Evolutionary conservation across 352 stramenopile species (phyloP).

Genomic region (Elongisporangium prolatum): DNA sequence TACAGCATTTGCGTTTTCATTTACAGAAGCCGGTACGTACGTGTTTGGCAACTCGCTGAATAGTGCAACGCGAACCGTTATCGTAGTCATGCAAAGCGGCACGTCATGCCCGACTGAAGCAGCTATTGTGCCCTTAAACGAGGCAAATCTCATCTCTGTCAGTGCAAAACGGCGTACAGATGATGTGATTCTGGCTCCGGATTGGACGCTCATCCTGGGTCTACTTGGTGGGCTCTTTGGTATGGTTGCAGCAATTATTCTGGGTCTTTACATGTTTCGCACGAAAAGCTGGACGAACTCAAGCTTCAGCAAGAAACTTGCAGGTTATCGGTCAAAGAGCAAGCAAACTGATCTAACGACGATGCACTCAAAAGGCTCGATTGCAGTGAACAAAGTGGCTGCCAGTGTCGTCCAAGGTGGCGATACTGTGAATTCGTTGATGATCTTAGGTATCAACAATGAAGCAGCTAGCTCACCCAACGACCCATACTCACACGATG

Average conservation of each 20-base stretch:
- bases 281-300: constrained; percentile 73
- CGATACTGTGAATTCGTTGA: constrained; percentile 1
- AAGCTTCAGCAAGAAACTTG: constrained; percentile 20
- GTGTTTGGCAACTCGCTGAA: constrained; percentile 87
- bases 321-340: constrained; percentile 43
- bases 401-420: not conserved
- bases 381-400: constrained; percentile 33
- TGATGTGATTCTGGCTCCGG: constrained; percentile 83
- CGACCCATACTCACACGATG: constrained; percentile 8
- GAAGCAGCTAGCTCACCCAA: not conserved
- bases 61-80: constrained; percentile 53
- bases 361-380: constrained; percentile 68
- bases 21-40: constrained; percentile 80
- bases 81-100: constrained; percentile 76
- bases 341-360: constrained; percentile 48
- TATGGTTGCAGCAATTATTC: constrained; percentile 71
- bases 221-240: constrained; percentile 73
- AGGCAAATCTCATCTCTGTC: constrained; percentile 84
- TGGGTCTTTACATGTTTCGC: constrained; percentile 78
- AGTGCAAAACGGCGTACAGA: constrained; percentile 72
- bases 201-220: constrained; percentile 83
- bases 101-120: constrained; percentile 76
- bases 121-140: constrained; percentile 76
- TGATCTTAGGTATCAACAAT: not conserved
- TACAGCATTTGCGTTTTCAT: constrained; percentile 85